phyloP scores from a whole-genome alignment of 2,329 filamentous ascomycete species.

The Epicoccum sorghinum region DNA sequence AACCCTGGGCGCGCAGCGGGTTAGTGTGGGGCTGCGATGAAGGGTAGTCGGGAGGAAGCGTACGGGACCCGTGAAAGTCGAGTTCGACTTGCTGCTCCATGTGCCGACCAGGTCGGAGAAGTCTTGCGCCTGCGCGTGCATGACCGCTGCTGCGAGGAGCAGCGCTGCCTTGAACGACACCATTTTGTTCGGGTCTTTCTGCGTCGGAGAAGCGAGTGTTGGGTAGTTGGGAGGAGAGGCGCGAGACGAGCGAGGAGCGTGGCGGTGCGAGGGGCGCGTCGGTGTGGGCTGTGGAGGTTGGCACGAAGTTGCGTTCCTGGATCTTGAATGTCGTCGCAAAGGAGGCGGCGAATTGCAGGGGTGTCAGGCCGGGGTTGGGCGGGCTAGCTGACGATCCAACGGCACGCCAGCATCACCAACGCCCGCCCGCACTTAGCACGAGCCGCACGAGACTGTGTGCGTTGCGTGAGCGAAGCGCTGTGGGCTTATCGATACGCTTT shows the following conservation, averaged over 20 bases:
- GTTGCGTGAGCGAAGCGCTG: neutral
- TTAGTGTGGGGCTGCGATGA: too few relatives aligned
- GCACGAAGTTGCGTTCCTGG: constrained; percentile 17
- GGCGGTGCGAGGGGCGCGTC: constrained; percentile 7
- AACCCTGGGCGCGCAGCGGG: constrained; percentile 56
- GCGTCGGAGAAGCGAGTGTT: constrained; percentile 18
- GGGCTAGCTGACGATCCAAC: constrained; percentile 37
- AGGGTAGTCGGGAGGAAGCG: constrained; percentile 27
- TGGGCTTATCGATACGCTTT: constrained; percentile 17
- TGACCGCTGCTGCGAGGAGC: constrained; percentile 46
- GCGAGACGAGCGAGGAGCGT: constrained; percentile 5
- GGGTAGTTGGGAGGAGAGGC: neutral
- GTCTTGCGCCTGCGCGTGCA: constrained; percentile 41
- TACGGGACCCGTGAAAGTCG: constrained; percentile 73
- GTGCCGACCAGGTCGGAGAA: constrained; percentile 65
- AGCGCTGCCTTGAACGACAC: constrained; percentile 38
- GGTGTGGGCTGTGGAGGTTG: constrained; percentile 5
- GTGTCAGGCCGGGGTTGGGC: neutral
- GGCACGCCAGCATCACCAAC: constrained; percentile 21
- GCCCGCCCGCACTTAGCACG: constrained; percentile 19
- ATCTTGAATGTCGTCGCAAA: constrained; percentile 25
- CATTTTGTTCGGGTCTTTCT: constrained; percentile 22
- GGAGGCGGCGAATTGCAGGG: constrained; percentile 27
- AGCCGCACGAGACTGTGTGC: constrained; percentile 1
- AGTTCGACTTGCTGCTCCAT: constrained; percentile 73